Base-by-base conservation (phyloP, 352 stramenopile species). In the Plasmopara muralis region DNA sequence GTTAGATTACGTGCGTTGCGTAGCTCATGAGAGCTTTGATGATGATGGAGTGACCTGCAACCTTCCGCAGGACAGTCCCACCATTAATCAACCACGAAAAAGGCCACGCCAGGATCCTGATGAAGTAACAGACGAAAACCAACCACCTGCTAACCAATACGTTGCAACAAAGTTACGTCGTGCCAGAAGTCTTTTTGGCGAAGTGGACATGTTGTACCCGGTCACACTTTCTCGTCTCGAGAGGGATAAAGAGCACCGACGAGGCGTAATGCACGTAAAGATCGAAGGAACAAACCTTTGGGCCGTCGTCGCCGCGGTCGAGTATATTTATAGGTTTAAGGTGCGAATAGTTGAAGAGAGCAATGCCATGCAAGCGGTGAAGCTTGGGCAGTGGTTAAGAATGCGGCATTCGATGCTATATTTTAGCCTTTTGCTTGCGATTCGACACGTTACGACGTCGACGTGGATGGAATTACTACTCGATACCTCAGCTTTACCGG, bases 321-420 rank as follows among this genome's bases (percentile, higher is more conserved):
- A 89, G 53, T 89, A 79, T 43, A 51, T 84, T 18, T 82, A 86
- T 56, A 65, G 66, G 3, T 60, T 68, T 38, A 60, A 69, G 13
- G 58, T 73, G 14, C 57, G 64, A 8, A 57, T 78, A 3, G 43
- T 77, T 0, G 34, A 69, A 25, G 59, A 68, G 8, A 40, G 15
- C 15, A 72, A 64, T 29, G 74, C 72, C 0, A 52, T 63, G 47
- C 44, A 71, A 4, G 66, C 77, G 9, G 56, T 68, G 18, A 66
- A 60, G 13, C 60, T 89, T 4, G 79, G 65, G 15, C 53, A 66
- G 39, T 83, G 71, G 68, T 56, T 86, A 1, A 53, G 45, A 7
- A 56, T 85, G 52, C 49, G 64, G 18, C 14, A 48, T n/a, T 55
- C 60, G 30, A 63, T 68, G 35, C 54, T 83, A 2, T 67, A 79